Conservation (phyloP, 306 rosid species). For the Rosa lucieae region DNA sequence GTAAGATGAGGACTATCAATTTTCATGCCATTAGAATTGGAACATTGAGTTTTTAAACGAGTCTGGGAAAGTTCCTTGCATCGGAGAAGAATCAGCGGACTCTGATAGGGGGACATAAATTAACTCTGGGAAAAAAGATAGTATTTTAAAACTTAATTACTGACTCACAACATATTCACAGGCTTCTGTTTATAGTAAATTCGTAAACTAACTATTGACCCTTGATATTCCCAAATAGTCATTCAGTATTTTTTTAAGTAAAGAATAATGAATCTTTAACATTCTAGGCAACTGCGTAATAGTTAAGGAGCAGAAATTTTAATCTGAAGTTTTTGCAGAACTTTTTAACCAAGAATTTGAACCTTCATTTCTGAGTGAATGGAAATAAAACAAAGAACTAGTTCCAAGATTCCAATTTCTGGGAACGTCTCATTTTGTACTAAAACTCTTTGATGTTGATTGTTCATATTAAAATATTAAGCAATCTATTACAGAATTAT, state of each 20-base stretch:
- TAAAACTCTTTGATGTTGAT: neutral
- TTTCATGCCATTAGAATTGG: neutral
- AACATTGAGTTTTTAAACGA: neutral
- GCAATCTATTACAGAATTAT: neutral
- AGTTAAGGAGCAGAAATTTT: neutral
- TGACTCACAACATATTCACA: neutral
- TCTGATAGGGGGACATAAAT: neutral
- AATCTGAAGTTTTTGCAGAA: neutral
- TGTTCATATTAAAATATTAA: neutral
- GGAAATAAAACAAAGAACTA: neutral
- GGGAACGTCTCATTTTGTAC: neutral
- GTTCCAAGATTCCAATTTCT: neutral
- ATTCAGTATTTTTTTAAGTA: neutral
- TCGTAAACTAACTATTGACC: neutral
- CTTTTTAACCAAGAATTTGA: neutral
- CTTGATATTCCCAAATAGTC: neutral
- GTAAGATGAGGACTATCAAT: neutral
- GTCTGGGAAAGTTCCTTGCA: neutral
- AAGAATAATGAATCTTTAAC: neutral
- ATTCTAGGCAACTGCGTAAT: neutral
- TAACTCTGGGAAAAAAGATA: neutral
- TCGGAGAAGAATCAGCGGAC: neutral
- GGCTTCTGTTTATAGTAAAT: neutral
- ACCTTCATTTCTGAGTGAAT: neutral
- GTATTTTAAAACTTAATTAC: neutral